Evolutionary conservation across 257 asterid genomes (phyloP).

Genomic region (Dorcoceras hygrometricum): DNA sequence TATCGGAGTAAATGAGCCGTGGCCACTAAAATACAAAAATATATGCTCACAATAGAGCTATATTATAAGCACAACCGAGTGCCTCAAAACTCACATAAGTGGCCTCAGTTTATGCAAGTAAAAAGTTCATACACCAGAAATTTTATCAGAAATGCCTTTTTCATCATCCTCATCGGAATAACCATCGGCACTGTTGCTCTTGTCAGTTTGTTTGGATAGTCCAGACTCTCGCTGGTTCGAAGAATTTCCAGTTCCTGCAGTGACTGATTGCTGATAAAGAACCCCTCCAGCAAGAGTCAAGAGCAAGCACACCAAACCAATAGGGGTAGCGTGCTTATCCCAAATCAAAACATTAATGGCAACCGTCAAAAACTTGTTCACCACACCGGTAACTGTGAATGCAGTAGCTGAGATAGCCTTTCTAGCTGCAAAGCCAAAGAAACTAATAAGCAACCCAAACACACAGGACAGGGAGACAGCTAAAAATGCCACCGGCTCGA

Average conservation of each 20-base stretch:
- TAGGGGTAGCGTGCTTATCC: constrained; percentile 97
- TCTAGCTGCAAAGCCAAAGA: constrained; percentile 95
- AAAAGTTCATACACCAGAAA: constrained; percentile 47
- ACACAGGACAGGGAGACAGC: constrained; percentile 88
- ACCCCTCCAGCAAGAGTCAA: constrained; percentile 82
- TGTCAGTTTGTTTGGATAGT: constrained; percentile 36
- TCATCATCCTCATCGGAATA: constrained; percentile 48
- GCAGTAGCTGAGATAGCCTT: constrained; percentile 97
- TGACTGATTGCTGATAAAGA: constrained; percentile 93
- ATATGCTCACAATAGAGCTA: not conserved
- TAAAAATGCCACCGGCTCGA: constrained; percentile 53
- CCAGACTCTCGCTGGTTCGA: constrained; percentile 40
- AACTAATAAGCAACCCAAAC: constrained; percentile 93
- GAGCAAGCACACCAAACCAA: constrained; percentile 81
- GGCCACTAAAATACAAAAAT: not conserved
- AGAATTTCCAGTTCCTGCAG: constrained; percentile 48
- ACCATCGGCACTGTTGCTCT: constrained; percentile 28
- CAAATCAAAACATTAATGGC: constrained; percentile 88
- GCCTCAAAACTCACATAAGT: constrained; percentile 20
- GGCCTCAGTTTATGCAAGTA: constrained; percentile 18
- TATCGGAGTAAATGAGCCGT: not conserved
- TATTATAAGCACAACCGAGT: constrained; percentile 7
- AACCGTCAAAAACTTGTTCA: constrained; percentile 90
- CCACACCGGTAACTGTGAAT: constrained; percentile 93
- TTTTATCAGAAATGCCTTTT: constrained; percentile 54